These are phyloP conservation scores for Kondoa malvinella DNA, from an alignment of 768 basidiomycete genomes.

Conservation along the genomic window DNA sequence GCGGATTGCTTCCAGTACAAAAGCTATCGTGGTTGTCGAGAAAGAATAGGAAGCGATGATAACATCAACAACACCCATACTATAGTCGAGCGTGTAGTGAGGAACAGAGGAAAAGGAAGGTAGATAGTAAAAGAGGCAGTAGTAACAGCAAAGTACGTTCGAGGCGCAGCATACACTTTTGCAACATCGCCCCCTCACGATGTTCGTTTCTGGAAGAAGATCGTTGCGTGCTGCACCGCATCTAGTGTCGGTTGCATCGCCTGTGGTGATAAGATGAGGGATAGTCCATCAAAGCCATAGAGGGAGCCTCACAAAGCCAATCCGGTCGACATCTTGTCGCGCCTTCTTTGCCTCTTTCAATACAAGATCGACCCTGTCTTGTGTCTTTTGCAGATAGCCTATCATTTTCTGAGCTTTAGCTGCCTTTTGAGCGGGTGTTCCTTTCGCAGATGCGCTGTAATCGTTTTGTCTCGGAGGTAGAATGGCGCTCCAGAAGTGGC, in stretches of 20 bases:
- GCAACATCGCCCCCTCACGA: neutral
- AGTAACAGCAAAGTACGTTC: neutral
- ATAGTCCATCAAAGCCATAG: neutral
- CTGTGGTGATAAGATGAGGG: neutral
- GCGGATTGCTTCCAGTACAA: neutral
- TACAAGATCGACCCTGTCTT: constrained; percentile 65
- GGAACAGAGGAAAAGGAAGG: neutral
- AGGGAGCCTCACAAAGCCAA: neutral
- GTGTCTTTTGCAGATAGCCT: constrained; percentile 57
- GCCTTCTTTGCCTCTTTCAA: constrained; percentile 45
- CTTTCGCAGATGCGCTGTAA: constrained; percentile 22
- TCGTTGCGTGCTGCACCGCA: constrained; percentile 11
- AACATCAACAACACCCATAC: neutral
- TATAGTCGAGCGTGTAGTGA: no score
- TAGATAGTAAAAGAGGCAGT: neutral
- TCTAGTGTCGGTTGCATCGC: constrained; percentile 17
- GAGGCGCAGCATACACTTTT: neutral
- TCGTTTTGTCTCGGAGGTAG: constrained; percentile 23
- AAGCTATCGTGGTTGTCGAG: neutral
- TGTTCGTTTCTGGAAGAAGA: neutral
- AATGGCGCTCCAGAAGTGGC: constrained; percentile 83
- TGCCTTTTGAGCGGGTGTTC: constrained; percentile 52
- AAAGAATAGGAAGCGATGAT: neutral
- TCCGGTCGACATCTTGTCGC: constrained; percentile 42
- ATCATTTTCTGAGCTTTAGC: constrained; percentile 77